Base-by-base conservation (phyloP, 306 rosid species). In the Parietaria judaica region DNA sequence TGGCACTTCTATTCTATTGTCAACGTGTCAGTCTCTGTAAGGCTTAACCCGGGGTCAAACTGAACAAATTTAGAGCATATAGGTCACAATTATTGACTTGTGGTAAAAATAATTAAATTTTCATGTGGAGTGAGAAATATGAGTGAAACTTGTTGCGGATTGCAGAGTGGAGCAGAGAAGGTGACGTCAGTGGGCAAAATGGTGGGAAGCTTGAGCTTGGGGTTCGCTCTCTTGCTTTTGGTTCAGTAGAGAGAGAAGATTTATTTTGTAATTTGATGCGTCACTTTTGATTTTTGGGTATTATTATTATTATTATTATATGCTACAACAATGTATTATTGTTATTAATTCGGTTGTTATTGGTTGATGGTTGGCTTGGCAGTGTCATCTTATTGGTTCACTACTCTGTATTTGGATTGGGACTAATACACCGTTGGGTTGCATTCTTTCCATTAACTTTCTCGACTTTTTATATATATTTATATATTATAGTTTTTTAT, bases 161-260 rank as follows among this genome's bases (percentile, higher is more conserved):
- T 70, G 78, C 91, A 91, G 97, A 87, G 91, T 66, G 97, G 97
- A 66, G 91, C 45, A 12, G 89, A 72, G 77, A 90, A 74, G 74
- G 53, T 78, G 80, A 57, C 77, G 75, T 71, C 84, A 2, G 13
- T 73, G 72, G 70, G 70, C 62, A 81, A 70, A 82, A 74, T 80
- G 88, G 76, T 67, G 45, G 84, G 78, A 60, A 79, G 95, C 80
- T 65, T 78, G 63, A 45, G 65, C 54, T 58, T 85, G 11, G 97
- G 83, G 66, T 78, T 65, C 58, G 86, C 69, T 46, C 57, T 83
- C 43, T 61, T 86, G 14, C 70, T 70, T 45, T 58, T 84, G 72
- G 35, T 85, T 73, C 59, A 83, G 70, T 85, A 87, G 86, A 67
- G 56, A 14, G 17, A 50, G 46, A 51, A 13, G 78, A 10, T 49